Evolutionary conservation across 306 rosid species (phyloP).

Genomic region (Prunus kanzakura): DNA sequence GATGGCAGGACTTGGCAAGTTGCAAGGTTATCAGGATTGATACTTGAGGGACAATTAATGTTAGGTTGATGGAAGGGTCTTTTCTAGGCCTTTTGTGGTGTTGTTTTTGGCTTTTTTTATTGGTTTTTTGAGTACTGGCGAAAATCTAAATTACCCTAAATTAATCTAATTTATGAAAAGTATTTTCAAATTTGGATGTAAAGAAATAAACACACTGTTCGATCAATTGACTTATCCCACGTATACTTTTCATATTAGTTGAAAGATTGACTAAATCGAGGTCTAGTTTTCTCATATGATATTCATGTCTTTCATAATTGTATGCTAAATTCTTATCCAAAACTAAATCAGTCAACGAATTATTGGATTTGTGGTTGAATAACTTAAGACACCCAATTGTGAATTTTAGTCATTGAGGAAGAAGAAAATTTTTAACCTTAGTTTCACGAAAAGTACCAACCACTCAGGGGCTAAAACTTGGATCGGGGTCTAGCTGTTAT

Average conservation of each 20-base stretch:
- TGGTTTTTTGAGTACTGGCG: accelerated
- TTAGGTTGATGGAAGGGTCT: background rate
- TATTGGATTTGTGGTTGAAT: too few species aligned
- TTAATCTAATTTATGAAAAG: too few species aligned
- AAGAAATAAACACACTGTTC: accelerated
- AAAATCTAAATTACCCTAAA: too few species aligned
- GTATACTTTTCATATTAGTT: background rate
- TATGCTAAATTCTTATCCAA: too few species aligned
- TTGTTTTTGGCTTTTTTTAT: background rate
- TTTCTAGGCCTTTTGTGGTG: background rate
- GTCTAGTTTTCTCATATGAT: background rate
- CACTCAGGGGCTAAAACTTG: background rate
- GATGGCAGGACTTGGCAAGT: background rate
- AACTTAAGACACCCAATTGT: too few species aligned
- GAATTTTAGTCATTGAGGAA: too few species aligned
- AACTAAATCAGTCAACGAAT: too few species aligned
- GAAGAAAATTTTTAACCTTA: background rate
- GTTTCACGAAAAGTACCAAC: background rate
- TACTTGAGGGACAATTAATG: background rate
- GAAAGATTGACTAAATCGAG: background rate
- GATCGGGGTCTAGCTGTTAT: background rate
- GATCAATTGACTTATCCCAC: too few species aligned
- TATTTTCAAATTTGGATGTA: accelerated
- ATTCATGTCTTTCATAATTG: too few species aligned
- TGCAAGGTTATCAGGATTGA: background rate